Evolutionary conservation across 805 yeast species (phyloP), one percentile per base, ranked within the genome.

Genomic region (Ogataea methylovora): DNA sequence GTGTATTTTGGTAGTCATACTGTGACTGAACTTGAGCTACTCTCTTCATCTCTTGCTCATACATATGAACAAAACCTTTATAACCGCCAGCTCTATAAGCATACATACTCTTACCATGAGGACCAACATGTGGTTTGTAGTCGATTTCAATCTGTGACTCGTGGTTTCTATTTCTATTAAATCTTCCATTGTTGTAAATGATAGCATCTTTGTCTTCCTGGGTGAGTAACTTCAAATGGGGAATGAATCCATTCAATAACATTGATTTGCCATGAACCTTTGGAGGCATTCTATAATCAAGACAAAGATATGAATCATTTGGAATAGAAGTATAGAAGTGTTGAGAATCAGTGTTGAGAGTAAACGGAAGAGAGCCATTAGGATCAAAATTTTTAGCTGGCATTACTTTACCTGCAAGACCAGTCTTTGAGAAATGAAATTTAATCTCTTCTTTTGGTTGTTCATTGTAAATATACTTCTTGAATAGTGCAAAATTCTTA

Each of bases 201-300:
- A 85, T 64, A 9, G 69, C 60, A 41, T 80, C 85, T 36, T 67
- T 71, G 46, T 88, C 97, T 31, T 79, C 80, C 26, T 71, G 73
- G 4, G 76, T 75, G 30, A 90, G 61, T 7, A 79, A 78, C 14
- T 67, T 65, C 24, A 61, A 60, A 39, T 77, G 80, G 5, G 86
- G 71, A 39, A 76, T 74, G 49, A 65, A 85, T 0, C 97, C 97
- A 30, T 79, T 82, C 42, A 90, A 56, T 16, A 90, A 63, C 82
- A 92, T 83, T 2, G 94, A 81, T 52, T 90, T 92, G 22, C 86
- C 80, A 3, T 58, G 65, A 25, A 61, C 63, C 39, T 69, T 63
- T 2, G 66, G 60, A 3, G 95, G 90, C 71, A 79, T 70, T 29
- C 64, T 51, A 49, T 80, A 90, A 31, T 64, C 63, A 3, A 75